Conservation (phyloP, 2,329 filamentous ascomycete species). For the Tricladium varicosporioides region DNA sequence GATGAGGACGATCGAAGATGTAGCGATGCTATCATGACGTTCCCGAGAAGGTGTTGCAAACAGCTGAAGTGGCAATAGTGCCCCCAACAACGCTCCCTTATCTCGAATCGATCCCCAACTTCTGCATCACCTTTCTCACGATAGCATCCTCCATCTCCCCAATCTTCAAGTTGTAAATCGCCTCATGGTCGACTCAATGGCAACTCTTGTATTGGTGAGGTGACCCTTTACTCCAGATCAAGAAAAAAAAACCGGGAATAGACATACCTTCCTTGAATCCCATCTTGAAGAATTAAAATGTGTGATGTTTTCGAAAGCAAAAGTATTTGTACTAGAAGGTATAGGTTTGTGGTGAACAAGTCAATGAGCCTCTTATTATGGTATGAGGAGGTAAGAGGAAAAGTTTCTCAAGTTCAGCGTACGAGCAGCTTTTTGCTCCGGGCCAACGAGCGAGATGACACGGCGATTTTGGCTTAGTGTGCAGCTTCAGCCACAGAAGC, state of each 20-base stretch:
- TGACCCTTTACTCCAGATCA: slow-evolving; percentile 13
- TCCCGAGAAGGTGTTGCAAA: not conserved
- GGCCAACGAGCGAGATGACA: slow-evolving; percentile 6
- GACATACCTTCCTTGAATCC: slow-evolving; percentile 39
- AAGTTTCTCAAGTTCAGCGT: slow-evolving; percentile 1
- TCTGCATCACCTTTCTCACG: not conserved
- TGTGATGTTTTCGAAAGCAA: not conserved
- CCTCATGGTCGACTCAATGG: slow-evolving; percentile 7
- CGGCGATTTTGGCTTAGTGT: slow-evolving; percentile 8
- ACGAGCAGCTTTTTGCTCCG: slow-evolving; percentile 1
- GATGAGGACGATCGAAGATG: slow-evolving; percentile 1
- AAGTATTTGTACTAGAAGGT: slow-evolving; percentile 16
- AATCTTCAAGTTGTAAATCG: not conserved
- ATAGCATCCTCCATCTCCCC: not conserved
- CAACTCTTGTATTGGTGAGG: slow-evolving; percentile 18
- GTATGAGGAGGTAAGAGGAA: slow-evolving; percentile 7
- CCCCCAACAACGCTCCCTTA: not conserved
- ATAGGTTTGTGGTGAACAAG: slow-evolving; percentile 5
- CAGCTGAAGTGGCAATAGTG: slow-evolving; percentile 2
- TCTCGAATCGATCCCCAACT: not conserved
- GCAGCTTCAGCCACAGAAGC: slow-evolving; percentile 13
- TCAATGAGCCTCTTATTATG: slow-evolving; percentile 16
- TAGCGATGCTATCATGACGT: slow-evolving; percentile 8
- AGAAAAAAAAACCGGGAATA: slow-evolving; percentile 15
- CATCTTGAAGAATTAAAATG: slow-evolving; percentile 37